Percentiles rank a stretch among this genome's conserved stretches.
phyloP scores from a whole-genome alignment of 1,139 yeast species.

The Blastobotrys serpentis region DNA sequence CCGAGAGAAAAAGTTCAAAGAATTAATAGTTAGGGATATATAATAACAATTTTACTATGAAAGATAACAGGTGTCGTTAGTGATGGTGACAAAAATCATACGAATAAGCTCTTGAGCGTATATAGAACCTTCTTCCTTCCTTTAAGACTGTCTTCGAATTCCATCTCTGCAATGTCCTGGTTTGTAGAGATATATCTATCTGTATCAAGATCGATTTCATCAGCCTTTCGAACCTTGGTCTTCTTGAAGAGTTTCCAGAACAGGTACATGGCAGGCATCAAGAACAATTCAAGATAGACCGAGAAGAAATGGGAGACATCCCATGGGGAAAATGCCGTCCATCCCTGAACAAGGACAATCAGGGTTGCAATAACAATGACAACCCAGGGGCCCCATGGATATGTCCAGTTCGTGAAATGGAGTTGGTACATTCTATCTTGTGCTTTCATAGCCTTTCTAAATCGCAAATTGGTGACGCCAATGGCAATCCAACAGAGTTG shows the following conservation, averaged over 20 bases:
- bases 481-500: constrained; percentile 60
- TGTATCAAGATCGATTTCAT: constrained; percentile 64
- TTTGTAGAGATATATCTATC: constrained; percentile 53
- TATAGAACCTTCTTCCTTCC: constrained; percentile 31
- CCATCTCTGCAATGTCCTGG: constrained; percentile 48
- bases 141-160: constrained; percentile 42
- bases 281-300: constrained; percentile 45
- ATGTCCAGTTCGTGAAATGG: constrained; percentile 50
- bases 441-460: constrained; percentile 44
- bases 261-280: constrained; percentile 50
- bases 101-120: constrained; percentile 13
- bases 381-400: constrained; percentile 60
- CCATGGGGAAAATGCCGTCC: constrained; percentile 61
- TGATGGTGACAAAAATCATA: constrained; percentile 5
- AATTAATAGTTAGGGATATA: too few relatives aligned
- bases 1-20: too few relatives aligned
- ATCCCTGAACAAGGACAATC: constrained; percentile 59
- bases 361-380: constrained; percentile 49
- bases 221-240: constrained; percentile 48
- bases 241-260: constrained; percentile 47
- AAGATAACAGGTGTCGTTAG: too few relatives aligned
- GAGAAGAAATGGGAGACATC: constrained; percentile 51
- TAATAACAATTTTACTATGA: too few relatives aligned
- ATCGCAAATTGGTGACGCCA: constrained; percentile 45
- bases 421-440: constrained; percentile 31